A percentile compares a stretch with the other conserved stretches of the same genome.
phyloP scores from a whole-genome alignment of 225 moss, liverwort and hornwort species.

The Anthoceros angustus region DNA sequence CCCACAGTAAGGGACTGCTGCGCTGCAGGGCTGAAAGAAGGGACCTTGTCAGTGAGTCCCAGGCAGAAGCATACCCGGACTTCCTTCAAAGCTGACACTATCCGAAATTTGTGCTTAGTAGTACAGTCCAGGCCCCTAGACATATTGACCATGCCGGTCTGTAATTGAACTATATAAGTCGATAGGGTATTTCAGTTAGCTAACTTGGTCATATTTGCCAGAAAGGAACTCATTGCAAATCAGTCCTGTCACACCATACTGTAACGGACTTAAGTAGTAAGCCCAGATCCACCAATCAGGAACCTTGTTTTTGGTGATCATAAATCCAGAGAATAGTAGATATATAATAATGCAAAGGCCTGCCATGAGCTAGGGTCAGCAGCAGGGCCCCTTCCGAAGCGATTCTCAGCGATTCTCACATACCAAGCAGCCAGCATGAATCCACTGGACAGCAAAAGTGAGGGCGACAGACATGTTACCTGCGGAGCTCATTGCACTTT shows the following conservation, averaged over 20 bases:
- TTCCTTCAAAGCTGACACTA: too few species aligned
- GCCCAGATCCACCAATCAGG: slow-evolving; percentile 91
- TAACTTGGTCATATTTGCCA: slow-evolving; percentile 53
- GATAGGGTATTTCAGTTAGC: slow-evolving; percentile 10
- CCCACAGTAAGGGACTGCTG: slow-evolving; percentile 44
- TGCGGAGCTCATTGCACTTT: slow-evolving; percentile 61
- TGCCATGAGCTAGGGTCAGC: slow-evolving; percentile 10
- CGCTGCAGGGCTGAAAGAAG: slow-evolving; percentile 40
- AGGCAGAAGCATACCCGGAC: neutral
- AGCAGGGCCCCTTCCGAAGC: too few species aligned
- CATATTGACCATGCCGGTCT: too few species aligned
- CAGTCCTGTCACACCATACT: slow-evolving; percentile 79
- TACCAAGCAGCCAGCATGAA: too few species aligned
- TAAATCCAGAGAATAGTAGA: slow-evolving; percentile 74
- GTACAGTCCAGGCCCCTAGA: too few species aligned
- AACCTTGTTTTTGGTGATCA: slow-evolving; percentile 61
- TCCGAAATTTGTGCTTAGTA: too few species aligned
- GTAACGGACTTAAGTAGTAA: slow-evolving; percentile 76
- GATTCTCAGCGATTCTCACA: too few species aligned
- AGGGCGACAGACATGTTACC: slow-evolving; percentile 19
- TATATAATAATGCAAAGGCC: slow-evolving; percentile 64
- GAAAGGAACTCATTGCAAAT: slow-evolving; percentile 88
- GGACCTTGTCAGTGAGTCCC: neutral
- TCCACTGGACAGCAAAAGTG: neutral
- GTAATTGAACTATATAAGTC: neutral